Evolutionary conservation across 305 asterid species (phyloP), one percentile per base, ranked within the genome.

Genomic region (Rubia peregrina): DNA sequence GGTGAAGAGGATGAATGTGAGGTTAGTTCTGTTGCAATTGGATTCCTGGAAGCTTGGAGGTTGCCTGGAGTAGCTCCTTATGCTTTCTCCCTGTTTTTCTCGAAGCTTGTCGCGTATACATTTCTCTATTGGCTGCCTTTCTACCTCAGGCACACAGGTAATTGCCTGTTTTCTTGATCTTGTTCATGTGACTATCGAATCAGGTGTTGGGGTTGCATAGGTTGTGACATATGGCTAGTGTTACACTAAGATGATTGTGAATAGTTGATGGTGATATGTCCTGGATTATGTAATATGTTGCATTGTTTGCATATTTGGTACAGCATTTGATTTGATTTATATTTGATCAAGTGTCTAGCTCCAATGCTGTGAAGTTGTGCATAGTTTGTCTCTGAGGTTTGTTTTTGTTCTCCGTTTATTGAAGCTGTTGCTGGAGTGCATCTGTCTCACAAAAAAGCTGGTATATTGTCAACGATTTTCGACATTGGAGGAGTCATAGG

Each of bases 111-210:
- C 22, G 96, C 98, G 0, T 94, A 91, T 80, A 94, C 98, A 3
- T 91, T 94, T 79, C 67, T 94, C 78, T 94, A 94, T 78, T 94
- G 98, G 97, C 72, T 94, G 84, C 98, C 98, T 49, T 94, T 94
- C 80, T 94, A 91, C 83, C 79, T 94, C 53, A 88, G 95, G 72
- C 89, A 94, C 78, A 94, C 96, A 77, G 97, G 98, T 89, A 85
- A 19, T 0, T 41, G 2, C 57, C 22, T 53, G 6, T 53, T 69
- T 63, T 16, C 21, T 30, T 26, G 17, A 4, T 1, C 40, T 22
- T 53, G 43, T 38, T 38, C 38, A 41, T 38, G 33, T 21, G 5
- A 55, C 22, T 41, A 9, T 30, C 6, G 48, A 53, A 53, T 65
- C 43, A 65, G 65, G n/a, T 36, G 48, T 43, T 14, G 56, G 22